Percentiles rank a stretch among this genome's conserved stretches.
phyloP scores from a whole-genome alignment of 257 asterid genomes.

The Handroanthus guayacan region DNA sequence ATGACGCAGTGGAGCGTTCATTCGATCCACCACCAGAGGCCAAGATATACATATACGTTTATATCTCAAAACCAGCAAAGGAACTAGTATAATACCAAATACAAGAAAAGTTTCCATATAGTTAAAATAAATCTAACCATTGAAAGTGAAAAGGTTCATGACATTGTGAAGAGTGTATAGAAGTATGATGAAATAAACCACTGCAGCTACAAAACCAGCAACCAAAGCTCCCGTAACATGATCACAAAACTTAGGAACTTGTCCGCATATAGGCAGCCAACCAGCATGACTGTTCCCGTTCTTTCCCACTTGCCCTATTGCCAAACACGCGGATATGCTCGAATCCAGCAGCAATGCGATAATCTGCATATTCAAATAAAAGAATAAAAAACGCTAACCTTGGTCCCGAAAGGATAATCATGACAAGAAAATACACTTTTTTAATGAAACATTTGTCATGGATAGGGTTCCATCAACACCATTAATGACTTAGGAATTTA shows the following conservation, averaged over 20 bases:
- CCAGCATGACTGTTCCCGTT: constrained; percentile 81
- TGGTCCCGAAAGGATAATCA: too few species aligned
- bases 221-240: constrained; percentile 63
- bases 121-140: constrained; percentile 31
- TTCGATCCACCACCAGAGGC: too few species aligned
- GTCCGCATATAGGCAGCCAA: constrained; percentile 86
- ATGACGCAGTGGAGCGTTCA: too few species aligned
- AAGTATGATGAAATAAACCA: constrained; percentile 61
- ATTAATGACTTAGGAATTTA: too few species aligned
- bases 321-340: constrained; percentile 72
- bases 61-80: too few species aligned
- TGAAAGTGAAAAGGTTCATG: constrained; percentile 54
- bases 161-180: constrained; percentile 66
- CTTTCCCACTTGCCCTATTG: constrained; percentile 80
- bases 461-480: too few species aligned
- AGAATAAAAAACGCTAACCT: background rate
- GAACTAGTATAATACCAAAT: too few species aligned
- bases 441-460: too few species aligned
- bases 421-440: too few species aligned
- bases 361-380: constrained; percentile 42
- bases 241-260: constrained; percentile 85
- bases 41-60: too few species aligned
- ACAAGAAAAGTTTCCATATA: too few species aligned
- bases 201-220: constrained; percentile 69
- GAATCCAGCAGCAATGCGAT: constrained; percentile 73